Evolutionary conservation across 352 stramenopile species (phyloP).

Genomic region (Elongisporangium anandrum): DNA sequence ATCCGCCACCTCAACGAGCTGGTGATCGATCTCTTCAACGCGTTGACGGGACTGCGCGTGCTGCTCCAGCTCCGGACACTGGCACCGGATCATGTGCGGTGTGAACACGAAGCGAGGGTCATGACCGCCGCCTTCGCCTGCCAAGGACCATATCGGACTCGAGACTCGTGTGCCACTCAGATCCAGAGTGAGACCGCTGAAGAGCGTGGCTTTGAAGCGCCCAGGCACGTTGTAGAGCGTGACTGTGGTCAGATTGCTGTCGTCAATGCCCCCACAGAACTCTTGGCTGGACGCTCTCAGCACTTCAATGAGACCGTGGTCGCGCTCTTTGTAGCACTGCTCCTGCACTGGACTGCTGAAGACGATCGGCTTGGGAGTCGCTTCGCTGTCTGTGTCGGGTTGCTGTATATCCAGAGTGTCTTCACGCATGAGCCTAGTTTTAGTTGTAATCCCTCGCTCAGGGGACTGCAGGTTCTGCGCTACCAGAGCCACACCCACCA

Average conservation of each 20-base stretch:
- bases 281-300: neutral
- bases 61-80: slow-evolving; percentile 5
- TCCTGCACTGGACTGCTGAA: neutral
- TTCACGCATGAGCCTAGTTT: no score
- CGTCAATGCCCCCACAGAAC: neutral
- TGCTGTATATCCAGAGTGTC: no score
- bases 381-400: neutral
- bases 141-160: slow-evolving; percentile 17
- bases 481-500: neutral
- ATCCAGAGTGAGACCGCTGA: slow-evolving; percentile 21
- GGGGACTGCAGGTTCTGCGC: neutral
- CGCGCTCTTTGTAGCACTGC: slow-evolving; percentile 4
- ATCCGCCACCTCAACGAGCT: neutral
- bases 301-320: slow-evolving; percentile 2
- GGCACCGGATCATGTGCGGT: slow-evolving; percentile 18
- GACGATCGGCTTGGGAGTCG: neutral
- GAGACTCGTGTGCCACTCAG: slow-evolving; percentile 11
- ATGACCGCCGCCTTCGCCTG: slow-evolving; percentile 22
- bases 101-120: slow-evolving; percentile 30
- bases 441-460: no score
- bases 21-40: neutral
- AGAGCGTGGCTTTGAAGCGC: slow-evolving; percentile 10
- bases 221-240: neutral
- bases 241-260: slow-evolving; percentile 1
- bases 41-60: neutral